Evolutionary conservation across 2,329 filamentous ascomycete species (phyloP), one percentile per base, ranked within the genome.

Genomic region (Hypoxylon sp.): DNA sequence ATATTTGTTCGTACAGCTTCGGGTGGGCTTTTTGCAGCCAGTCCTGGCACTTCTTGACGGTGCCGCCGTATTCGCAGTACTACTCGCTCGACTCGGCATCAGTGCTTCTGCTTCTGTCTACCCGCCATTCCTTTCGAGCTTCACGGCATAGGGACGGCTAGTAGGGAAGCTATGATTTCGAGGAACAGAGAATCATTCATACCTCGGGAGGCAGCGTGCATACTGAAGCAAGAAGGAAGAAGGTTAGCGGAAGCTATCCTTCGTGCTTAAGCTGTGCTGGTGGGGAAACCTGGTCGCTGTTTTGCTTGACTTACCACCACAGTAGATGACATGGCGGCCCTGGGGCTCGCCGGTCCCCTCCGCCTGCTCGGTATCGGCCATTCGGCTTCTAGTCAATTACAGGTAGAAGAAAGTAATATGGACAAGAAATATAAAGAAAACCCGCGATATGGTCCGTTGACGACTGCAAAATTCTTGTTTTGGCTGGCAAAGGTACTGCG

Each of bases 21-120:
- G 87, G 84, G 69, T 97, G 83, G 65, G 87, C 83, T 64, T 88
- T 85, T 70, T 91, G 80, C 17, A 99, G 87, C 95, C 95, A 99
- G 75, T 98, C 93, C 76, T 94, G 90, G 79, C 95, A 99, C 79
- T 97, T 99, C 78, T 92, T 97, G 20, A 90, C 88, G 33, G 93
- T 98, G 65, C 93, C 94, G 72, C 95, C 95, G 77, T 97, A 98
- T 79, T 99, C 95, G 81, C 95, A 99, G 80, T 97, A 99, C 95
- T 98, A 78, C 67, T 76, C 70, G 60, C 24, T 51, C 20, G 46
- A 59, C 49, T 49, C 20, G 46, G 58, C 48, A 58, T 68, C 48
- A 65, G 65, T 71, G 68, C 31, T 18, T n/a, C 23, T 40, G 11
- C 21, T 26, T 42, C 15, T 43, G n/a, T n/a, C 23, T 50, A 37